phyloP scores from a whole-genome alignment of 2,329 filamentous ascomycete genomes.

The Claviceps sp. region DNA sequence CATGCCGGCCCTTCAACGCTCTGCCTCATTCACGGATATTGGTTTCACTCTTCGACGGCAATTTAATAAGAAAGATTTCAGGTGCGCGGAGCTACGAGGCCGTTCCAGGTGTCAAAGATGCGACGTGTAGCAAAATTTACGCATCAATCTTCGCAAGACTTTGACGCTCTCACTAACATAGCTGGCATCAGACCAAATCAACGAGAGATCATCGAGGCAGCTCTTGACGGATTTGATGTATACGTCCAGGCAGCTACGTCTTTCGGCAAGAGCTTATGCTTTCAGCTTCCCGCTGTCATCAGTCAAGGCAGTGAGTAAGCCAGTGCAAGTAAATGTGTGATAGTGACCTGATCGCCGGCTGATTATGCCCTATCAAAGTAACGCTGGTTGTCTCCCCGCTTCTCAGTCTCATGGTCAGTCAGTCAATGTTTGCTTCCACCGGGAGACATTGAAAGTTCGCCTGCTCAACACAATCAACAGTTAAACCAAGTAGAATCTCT shows the following conservation, averaged over 20 bases:
- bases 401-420: conserved; percentile 68
- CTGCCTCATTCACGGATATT: conserved; percentile 46
- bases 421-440: conserved; percentile 1
- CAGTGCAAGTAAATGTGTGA: background rate
- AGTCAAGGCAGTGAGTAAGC: conserved; percentile 63
- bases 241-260: conserved; percentile 85
- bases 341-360: conserved; percentile 1
- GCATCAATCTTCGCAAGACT: background rate
- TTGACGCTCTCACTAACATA: background rate
- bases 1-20: conserved; percentile 30
- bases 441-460: background rate
- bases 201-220: conserved; percentile 73
- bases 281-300: conserved; percentile 79
- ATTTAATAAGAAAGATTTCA: conserved; percentile 61
- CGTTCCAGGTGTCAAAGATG: background rate
- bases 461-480: conserved; percentile 24
- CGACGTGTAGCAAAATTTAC: background rate
- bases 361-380: conserved; percentile 33
- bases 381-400: conserved; percentile 85
- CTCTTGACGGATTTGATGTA: conserved; percentile 73
- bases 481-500: conserved; percentile 86
- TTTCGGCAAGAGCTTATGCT: conserved; percentile 89
- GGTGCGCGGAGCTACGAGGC: conserved; percentile 30
- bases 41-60: conserved; percentile 62
- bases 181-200: conserved; percentile 53